Evolutionary conservation across 2,329 filamentous ascomycete genomes (phyloP).

Genomic region (Pleoardoris graminearum): DNA sequence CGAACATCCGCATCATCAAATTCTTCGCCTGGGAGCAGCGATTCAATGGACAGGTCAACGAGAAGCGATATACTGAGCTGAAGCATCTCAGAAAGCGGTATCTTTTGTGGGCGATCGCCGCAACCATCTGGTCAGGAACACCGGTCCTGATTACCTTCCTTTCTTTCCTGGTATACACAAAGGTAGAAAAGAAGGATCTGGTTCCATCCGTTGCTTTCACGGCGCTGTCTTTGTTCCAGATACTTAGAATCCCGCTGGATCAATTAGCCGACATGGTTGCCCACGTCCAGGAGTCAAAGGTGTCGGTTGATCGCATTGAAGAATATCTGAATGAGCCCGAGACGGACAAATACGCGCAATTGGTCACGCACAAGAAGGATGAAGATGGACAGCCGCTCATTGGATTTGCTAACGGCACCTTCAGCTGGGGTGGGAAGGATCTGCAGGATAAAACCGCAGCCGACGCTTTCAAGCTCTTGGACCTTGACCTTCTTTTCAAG

Average conservation of each 20-base stretch:
- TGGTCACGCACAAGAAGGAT: slow-evolving; percentile 70
- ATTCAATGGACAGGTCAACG: slow-evolving; percentile 82
- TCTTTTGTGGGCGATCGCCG: slow-evolving; percentile 87
- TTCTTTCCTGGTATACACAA: slow-evolving; percentile 91
- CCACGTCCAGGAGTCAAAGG: slow-evolving; percentile 95
- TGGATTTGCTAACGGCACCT: slow-evolving; percentile 80
- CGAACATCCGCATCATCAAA: slow-evolving; percentile 98
- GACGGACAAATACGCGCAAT: slow-evolving; percentile 90
- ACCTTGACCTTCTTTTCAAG: slow-evolving; percentile 79
- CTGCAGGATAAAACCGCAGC: slow-evolving; percentile 59
- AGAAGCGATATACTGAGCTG: slow-evolving; percentile 81
- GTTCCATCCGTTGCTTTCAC: slow-evolving; percentile 95
- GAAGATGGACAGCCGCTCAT: slow-evolving; percentile 73
- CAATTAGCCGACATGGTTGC: slow-evolving; percentile 98
- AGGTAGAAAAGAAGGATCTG: slow-evolving; percentile 84
- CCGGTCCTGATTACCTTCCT: slow-evolving; percentile 95
- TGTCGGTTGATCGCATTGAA: slow-evolving; percentile 95
- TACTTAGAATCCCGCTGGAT: slow-evolving; percentile 89
- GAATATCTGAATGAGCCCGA: slow-evolving; percentile 92
- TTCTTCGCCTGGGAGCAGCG: slow-evolving; percentile 98
- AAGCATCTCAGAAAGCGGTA: slow-evolving; percentile 79
- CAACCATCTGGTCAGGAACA: slow-evolving; percentile 95
- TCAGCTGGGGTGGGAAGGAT: slow-evolving; percentile 78
- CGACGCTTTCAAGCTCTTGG: slow-evolving; percentile 75
- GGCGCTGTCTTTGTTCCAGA: slow-evolving; percentile 90